Evolutionary conservation across 1,139 yeast genomes (phyloP).

Genomic region (Ogataea hybrid): DNA sequence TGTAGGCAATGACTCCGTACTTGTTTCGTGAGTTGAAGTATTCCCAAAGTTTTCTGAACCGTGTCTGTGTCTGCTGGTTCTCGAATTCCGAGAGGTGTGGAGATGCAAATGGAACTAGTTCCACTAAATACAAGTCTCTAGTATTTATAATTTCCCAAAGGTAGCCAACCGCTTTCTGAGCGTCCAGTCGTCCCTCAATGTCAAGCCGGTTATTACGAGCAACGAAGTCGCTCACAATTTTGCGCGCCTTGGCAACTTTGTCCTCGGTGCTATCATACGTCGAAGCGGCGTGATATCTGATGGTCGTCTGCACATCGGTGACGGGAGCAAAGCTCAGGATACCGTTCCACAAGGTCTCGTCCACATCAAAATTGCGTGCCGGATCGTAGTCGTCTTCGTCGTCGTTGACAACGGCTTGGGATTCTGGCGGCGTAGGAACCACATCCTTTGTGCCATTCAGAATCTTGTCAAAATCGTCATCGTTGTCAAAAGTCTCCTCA

Average conservation of each 20-base stretch:
- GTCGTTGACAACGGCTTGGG: constrained; percentile 8
- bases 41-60: constrained; percentile 48
- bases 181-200: constrained; percentile 64
- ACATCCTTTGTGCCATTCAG: constrained; percentile 14
- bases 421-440: constrained; percentile 15
- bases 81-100: constrained; percentile 18
- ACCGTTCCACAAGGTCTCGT: constrained; percentile 25
- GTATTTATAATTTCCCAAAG: constrained; percentile 46
- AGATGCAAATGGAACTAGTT: constrained; percentile 33
- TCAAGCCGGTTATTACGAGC: constrained; percentile 32
- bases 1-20: constrained; percentile 57
- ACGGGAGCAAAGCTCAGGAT: constrained; percentile 19
- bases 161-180: constrained; percentile 54
- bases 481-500: constrained; percentile 16
- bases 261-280: constrained; percentile 28
- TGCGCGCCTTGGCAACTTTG: constrained; percentile 17
- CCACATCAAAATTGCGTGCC: constrained; percentile 16
- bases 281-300: constrained; percentile 44
- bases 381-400: constrained; percentile 22
- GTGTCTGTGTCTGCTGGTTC: constrained; percentile 27
- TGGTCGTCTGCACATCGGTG: constrained; percentile 24
- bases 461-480: constrained; percentile 27
- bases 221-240: constrained; percentile 34
- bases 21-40: constrained; percentile 50
- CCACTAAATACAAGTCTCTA: constrained; percentile 52